phyloP scores from a whole-genome alignment of 108 stramenopile species.

The Cyclotella sp. region DNA sequence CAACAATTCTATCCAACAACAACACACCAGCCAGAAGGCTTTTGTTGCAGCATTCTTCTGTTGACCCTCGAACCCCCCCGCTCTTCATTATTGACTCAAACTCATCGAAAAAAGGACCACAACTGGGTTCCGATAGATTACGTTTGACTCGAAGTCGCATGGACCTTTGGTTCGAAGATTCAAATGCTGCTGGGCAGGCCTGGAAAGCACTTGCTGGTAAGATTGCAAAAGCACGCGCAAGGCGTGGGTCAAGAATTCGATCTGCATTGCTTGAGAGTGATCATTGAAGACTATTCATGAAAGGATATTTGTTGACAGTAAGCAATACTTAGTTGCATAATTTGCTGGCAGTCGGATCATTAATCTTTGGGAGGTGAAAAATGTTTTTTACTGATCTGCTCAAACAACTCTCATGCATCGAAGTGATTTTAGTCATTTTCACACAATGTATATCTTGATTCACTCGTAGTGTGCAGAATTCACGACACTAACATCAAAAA shows the following conservation, averaged over 20 bases:
- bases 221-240: conserved; percentile 58
- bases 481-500: too few relatives aligned
- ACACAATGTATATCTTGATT: too few relatives aligned
- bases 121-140: conserved; percentile 30
- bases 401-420: too few relatives aligned
- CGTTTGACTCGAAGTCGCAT: conserved; percentile 58
- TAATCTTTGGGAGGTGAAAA: too few relatives aligned
- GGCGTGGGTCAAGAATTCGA: conserved; percentile 47
- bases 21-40: conserved; percentile 76
- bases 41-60: conserved; percentile 60
- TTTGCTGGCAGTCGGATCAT: too few relatives aligned
- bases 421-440: too few relatives aligned
- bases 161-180: conserved; percentile 90
- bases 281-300: background rate
- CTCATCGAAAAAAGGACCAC: conserved; percentile 20
- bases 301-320: too few relatives aligned
- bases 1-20: conserved; percentile 41
- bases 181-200: conserved; percentile 63
- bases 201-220: conserved; percentile 56
- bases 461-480: too few relatives aligned
- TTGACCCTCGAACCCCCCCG: conserved; percentile 64
- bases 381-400: too few relatives aligned
- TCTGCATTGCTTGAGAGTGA: conserved; percentile 30
- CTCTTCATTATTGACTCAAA: conserved; percentile 63
- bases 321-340: too few relatives aligned